These are phyloP conservation scores for Ailanthus altissimus DNA, from an alignment of 345 rosid genomes.

Conservation along the genomic window DNA sequence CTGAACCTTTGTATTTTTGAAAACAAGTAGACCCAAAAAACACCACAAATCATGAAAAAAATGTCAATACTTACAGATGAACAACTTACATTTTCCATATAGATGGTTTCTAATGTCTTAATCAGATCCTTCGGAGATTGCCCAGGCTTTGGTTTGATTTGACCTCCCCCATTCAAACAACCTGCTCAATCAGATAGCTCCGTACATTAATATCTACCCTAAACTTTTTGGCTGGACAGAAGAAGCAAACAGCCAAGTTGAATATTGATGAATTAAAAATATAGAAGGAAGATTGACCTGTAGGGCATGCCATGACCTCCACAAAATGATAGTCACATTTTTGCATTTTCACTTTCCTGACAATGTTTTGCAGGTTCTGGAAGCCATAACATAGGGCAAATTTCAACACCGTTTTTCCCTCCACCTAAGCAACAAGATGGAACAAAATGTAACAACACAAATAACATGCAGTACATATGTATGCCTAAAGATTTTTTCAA, in stretches of 20 bases:
- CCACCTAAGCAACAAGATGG: conserved; percentile 50
- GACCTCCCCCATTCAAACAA: conserved; percentile 95
- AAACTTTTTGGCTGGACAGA: neutral
- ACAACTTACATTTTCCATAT: conserved; percentile 71
- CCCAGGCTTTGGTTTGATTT: conserved; percentile 82
- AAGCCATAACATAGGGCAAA: conserved; percentile 92
- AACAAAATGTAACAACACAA: conserved; percentile 12
- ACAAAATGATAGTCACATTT: conserved; percentile 91
- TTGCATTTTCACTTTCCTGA: conserved; percentile 67
- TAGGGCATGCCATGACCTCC: conserved; percentile 98
- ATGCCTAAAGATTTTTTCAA: neutral
- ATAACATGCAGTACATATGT: neutral
- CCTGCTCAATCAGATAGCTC: conserved; percentile 40
- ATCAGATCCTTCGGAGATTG: conserved; percentile 80
- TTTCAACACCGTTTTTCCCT: conserved; percentile 68
- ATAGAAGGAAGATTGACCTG: conserved; percentile 49
- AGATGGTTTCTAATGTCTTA: conserved; percentile 57
- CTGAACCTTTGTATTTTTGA: neutral
- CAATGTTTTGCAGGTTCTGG: conserved; percentile 89
- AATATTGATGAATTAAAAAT: neutral
- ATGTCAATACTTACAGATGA: neutral
- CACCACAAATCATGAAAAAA: neutral
- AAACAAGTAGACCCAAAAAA: neutral
- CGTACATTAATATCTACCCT: neutral
- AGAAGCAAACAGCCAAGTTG: neutral